Evolutionary conservation across 2,329 filamentous ascomycete genomes (phyloP), one percentile per base, ranked within the genome.

Genomic region (Arachnomyces sp.): DNA sequence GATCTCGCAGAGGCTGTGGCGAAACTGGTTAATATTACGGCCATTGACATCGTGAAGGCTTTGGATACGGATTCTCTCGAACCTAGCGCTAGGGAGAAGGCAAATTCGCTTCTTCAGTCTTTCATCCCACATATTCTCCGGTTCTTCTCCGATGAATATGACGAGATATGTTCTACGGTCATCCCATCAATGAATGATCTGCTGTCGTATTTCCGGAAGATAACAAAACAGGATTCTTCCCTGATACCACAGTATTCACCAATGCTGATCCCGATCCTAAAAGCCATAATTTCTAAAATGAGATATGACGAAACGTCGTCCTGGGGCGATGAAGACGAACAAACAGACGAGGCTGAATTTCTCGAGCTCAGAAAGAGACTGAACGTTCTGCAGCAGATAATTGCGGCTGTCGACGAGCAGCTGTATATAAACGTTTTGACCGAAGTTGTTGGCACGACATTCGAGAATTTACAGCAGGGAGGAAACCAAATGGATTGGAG

Each of bases 81-180:
- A 46, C 72, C 80, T 18, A 73, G 80, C 32, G 82, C 80, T 17
- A 80, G 78, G 52, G 73, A 76, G 34, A 84, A 81, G 52, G 90
- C 92, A 37, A 87, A 92, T 52, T 80, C 84, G 52, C 77, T 93
- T 44, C 72, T 96, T 39, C 84, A 84, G 56, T 77, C 78, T 31
- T 96, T 96, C 60, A 71, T 95, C 18, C 87, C 89, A 1, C 83
- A 89, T 51, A 74, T 96, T 9, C 72, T 98, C 37, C 85, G 90
- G 30, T 95, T 95, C 71, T 95, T 98, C 66, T 85, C 88, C 16
- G 92, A 98, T 63, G 89, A 98, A 59, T 98, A 93, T 61, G 92
- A 98, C 62, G 92, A 98, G 67, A 83, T 98, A 51, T 96, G 92
- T 71, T 93, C 89, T 28, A 92, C 87, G 9, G 87, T 96, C 43